Base-by-base conservation (phyloP, 139 green algal species). In the Diplosphaera chodatii region DNA sequence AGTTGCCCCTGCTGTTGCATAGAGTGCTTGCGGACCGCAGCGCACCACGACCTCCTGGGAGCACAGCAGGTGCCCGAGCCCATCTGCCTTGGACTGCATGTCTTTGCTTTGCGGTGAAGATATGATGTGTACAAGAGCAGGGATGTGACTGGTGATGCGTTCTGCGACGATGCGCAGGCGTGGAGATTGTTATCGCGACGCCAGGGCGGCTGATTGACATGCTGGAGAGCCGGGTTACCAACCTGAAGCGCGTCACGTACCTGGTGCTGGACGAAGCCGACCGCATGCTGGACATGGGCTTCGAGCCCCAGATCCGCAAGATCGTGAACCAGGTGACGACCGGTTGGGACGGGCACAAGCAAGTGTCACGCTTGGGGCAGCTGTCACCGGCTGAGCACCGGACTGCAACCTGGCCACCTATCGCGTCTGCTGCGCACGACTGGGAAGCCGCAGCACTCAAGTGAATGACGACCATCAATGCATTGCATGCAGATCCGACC, bases 201-300 rank as follows among this genome's bases (percentile, higher is more conserved):
- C 92, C 92, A 21, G 92, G 75, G 21, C 83, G 90, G 40, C 83
- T 97, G 64, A 92, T 95, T 23, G 92, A 97, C 76, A 85, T 96
- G 69, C 75, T 96, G 27, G 88, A 95, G 31, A 78, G 48, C 23
- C 77, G 86, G 3, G 66, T 76, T 10, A 92, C 86, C 33, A 91
- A 91, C 76, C 80, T 97, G 70, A 59, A 72, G 32, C 80, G 87
- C 23, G 90, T 96, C 48, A 94, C 89, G 1, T 96, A 96, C 77
- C 76, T 97, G 70, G 92, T 97, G 65, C 82, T 98, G 70, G 93
- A 98, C 73, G 93, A 98, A 85, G 93, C 93, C 13, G 93, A 98
- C 73, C 83, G 93, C 76, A 98, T 98, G 93, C 83, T 98, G 71
- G 92, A 97, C 82, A 97, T 97, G 91, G 93, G 93, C 40, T 97